Evolutionary conservation across 805 yeast genomes (phyloP).

Genomic region (Metschnikowia proteae): DNA sequence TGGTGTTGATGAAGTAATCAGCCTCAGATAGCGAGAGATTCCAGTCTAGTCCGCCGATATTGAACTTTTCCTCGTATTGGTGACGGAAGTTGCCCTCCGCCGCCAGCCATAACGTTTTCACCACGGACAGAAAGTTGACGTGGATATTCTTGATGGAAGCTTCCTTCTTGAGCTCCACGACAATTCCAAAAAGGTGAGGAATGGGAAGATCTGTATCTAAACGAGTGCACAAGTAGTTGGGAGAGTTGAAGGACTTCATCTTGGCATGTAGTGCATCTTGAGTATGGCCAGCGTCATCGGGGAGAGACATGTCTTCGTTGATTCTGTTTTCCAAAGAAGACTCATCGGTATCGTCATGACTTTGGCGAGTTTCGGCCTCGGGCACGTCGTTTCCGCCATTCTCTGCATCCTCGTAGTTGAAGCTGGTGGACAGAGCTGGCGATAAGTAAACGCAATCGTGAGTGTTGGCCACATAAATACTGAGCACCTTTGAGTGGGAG

Average conservation of each 20-base stretch:
- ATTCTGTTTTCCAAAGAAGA: neutral
- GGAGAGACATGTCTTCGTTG: neutral
- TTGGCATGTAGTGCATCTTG: conserved; percentile 13
- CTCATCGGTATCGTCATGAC: neutral
- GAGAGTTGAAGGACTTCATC: conserved; percentile 27
- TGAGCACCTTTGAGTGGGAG: conserved; percentile 25
- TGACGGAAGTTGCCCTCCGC: conserved; percentile 48
- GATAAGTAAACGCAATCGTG: conserved; percentile 39
- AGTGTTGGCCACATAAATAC: conserved; percentile 35
- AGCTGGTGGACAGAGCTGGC: conserved; percentile 37
- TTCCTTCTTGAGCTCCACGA: conserved; percentile 43
- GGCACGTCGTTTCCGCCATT: conserved; percentile 29
- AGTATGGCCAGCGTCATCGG: conserved; percentile 7
- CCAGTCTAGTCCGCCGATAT: conserved; percentile 49
- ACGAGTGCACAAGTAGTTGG: conserved; percentile 34
- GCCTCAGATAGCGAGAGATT: conserved; percentile 32
- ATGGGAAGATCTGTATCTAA: conserved; percentile 41
- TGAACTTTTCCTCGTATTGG: conserved; percentile 44
- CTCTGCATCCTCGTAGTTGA: conserved; percentile 42
- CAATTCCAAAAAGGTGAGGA: conserved; percentile 52
- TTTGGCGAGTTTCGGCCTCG: conserved; percentile 7
- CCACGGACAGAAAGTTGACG: conserved; percentile 41
- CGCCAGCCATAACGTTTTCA: conserved; percentile 50
- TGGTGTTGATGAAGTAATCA: conserved; percentile 40
- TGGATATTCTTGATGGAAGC: conserved; percentile 35